Percentiles rank a stretch among this genome's conserved stretches.
Evolutionary conservation across 2,329 filamentous ascomycete genomes (phyloP).

Genomic region (Ophiostoma tasmaniense): DNA sequence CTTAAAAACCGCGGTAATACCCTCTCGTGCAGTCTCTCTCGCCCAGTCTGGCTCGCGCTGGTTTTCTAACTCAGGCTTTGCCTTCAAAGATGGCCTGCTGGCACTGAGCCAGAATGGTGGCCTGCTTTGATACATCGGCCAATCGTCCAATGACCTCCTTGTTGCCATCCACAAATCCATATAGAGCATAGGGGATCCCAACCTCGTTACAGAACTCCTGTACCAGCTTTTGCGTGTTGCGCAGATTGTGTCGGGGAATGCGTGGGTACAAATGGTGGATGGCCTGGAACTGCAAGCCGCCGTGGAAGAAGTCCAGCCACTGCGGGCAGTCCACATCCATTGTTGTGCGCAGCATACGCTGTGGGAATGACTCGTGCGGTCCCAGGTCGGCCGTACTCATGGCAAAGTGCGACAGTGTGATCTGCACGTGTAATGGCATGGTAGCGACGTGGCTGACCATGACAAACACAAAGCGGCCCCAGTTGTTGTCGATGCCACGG

Average conservation of each 20-base stretch:
- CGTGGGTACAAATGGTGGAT: slow-evolving; percentile 81
- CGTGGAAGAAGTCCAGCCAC: slow-evolving; percentile 86
- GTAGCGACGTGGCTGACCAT: slow-evolving; percentile 74
- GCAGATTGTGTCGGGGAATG: slow-evolving; percentile 76
- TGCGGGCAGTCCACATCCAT: slow-evolving; percentile 86
- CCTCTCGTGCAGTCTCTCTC: background rate
- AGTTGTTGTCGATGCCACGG: slow-evolving; percentile 58
- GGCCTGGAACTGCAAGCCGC: slow-evolving; percentile 81
- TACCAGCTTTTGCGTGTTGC: slow-evolving; percentile 64
- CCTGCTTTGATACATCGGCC: slow-evolving; percentile 71
- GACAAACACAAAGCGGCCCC: slow-evolving; percentile 63
- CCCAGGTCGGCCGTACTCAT: slow-evolving; percentile 88
- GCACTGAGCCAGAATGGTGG: slow-evolving; percentile 67
- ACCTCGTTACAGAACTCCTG: slow-evolving; percentile 75
- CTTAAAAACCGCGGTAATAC: background rate
- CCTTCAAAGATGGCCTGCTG: slow-evolving; percentile 41
- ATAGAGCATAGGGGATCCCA: slow-evolving; percentile 74
- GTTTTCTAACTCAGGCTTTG: background rate
- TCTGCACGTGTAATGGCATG: slow-evolving; percentile 78
- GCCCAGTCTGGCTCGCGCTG: background rate
- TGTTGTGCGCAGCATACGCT: slow-evolving; percentile 84
- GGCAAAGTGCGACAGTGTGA: slow-evolving; percentile 84
- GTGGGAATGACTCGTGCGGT: slow-evolving; percentile 74
- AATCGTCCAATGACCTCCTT: slow-evolving; percentile 68
- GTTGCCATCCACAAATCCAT: slow-evolving; percentile 78